A percentile compares a stretch with the other conserved stretches of the same genome.
Evolutionary conservation across 106 monocot genomes (phyloP).

Genomic region (Posidonia australis): DNA sequence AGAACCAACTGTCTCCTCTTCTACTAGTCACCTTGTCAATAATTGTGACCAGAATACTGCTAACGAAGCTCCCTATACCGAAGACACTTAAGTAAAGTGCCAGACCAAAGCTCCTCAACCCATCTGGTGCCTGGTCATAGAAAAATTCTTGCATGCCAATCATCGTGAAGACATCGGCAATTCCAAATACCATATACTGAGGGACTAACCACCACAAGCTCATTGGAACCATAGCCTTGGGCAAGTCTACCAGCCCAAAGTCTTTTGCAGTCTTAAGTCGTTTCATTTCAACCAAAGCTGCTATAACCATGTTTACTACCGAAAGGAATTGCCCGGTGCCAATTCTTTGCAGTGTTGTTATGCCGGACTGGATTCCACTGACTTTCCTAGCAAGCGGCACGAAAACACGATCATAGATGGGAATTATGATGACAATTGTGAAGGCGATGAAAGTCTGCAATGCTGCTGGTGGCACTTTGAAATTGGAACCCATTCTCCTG

Average conservation of each 20-base stretch:
- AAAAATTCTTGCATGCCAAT: constrained; percentile 25
- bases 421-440: constrained; percentile 7
- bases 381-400: constrained; percentile 7
- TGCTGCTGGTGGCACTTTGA: constrained; percentile 17
- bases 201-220: constrained; percentile 26
- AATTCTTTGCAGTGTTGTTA: constrained; percentile 24
- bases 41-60: constrained; percentile 12
- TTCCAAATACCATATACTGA: constrained; percentile 15
- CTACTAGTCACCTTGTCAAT: constrained; percentile 6
- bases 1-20: constrained; percentile 15
- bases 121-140: constrained; percentile 22
- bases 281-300: constrained; percentile 17
- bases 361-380: constrained; percentile 8
- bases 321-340: constrained; percentile 14
- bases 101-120: constrained; percentile 19
- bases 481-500: constrained; percentile 9
- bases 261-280: constrained; percentile 13
- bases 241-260: constrained; percentile 11
- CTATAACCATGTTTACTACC: constrained; percentile 8
- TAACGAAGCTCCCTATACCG: constrained; percentile 19
- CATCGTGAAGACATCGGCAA: constrained; percentile 17
- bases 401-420: constrained; percentile 12
- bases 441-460: constrained; percentile 17
- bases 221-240: constrained; percentile 1
- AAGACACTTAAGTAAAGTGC: constrained; percentile 17